Percentiles rank a stretch among this genome's conserved stretches.
Conservation (phyloP, 257 asterid species). For the Primulina eburnea region DNA sequence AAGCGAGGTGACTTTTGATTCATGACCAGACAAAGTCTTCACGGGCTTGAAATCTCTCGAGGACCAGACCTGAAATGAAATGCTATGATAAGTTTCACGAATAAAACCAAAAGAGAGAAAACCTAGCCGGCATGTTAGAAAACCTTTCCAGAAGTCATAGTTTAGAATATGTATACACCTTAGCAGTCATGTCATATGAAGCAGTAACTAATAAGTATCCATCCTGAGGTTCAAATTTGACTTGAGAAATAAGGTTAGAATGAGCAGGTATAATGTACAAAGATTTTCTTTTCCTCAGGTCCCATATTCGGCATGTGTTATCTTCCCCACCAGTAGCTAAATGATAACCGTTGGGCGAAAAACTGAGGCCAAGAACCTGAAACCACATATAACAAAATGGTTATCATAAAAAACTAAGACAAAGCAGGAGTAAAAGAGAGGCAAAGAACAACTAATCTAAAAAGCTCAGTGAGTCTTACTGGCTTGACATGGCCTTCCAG, state of each 20-base stretch:
- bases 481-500: constrained; percentile 96
- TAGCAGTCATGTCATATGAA: constrained; percentile 85
- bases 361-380: constrained; percentile 78
- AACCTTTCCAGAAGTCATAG: neutral
- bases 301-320: constrained; percentile 95
- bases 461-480: constrained; percentile 37
- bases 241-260: constrained; percentile 84
- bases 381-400: constrained; percentile 18
- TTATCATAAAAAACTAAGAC: constrained; percentile 5
- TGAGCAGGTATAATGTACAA: constrained; percentile 87
- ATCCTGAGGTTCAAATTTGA: constrained; percentile 91
- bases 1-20: constrained; percentile 77
- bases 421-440: constrained; percentile 11
- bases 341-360: constrained; percentile 94
- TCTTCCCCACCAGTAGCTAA: constrained; percentile 97
- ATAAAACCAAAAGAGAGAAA: neutral
- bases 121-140: neutral
- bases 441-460: constrained; percentile 10
- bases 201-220: constrained; percentile 87
- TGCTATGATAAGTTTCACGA: constrained; percentile 19
- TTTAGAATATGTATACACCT: constrained; percentile 41
- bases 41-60: constrained; percentile 85
- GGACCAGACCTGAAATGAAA: constrained; percentile 71
- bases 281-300: constrained; percentile 76
- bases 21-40: constrained; percentile 78